phyloP scores from a whole-genome alignment of 208 protist genomes.

The Trypanosoma rangeli region DNA sequence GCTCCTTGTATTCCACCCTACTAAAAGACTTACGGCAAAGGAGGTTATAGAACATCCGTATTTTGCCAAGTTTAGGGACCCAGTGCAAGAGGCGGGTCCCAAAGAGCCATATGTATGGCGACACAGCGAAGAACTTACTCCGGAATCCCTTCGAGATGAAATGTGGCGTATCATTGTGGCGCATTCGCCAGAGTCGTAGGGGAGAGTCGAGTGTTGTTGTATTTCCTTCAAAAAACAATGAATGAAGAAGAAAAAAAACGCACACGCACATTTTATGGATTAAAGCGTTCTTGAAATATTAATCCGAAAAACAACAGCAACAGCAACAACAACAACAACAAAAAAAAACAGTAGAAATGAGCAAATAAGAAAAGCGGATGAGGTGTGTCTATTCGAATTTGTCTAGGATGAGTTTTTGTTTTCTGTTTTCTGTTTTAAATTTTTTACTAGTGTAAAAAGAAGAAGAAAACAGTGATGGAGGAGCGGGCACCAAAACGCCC shows the following conservation, averaged over 20 bases:
- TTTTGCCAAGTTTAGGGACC: slow-evolving; percentile 89
- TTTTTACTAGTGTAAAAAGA: background rate
- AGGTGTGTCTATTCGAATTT: background rate
- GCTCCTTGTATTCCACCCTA: slow-evolving; percentile 96
- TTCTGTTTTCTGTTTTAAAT: slow-evolving; percentile 6
- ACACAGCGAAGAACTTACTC: slow-evolving; percentile 60
- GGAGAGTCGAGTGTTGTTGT: background rate
- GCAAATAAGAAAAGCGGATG: background rate
- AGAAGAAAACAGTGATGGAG: slow-evolving; percentile 5
- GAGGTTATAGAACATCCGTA: slow-evolving; percentile 95
- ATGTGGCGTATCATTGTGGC: slow-evolving; percentile 75
- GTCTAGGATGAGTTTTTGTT: background rate
- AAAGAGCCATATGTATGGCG: slow-evolving; percentile 75
- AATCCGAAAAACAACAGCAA: background rate
- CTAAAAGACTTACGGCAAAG: slow-evolving; percentile 92
- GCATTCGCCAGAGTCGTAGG: slow-evolving; percentile 36
- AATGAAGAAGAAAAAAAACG: background rate
- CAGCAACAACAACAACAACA: background rate
- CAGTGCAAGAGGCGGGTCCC: slow-evolving; percentile 69
- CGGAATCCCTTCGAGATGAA: slow-evolving; percentile 68
- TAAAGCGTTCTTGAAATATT: background rate
- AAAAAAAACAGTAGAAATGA: background rate
- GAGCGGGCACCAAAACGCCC: slow-evolving; percentile 41
- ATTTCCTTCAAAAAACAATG: background rate
- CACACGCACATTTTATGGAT: background rate